Base-by-base conservation (phyloP, 805 yeast species). In the Metschnikowia matae region DNA sequence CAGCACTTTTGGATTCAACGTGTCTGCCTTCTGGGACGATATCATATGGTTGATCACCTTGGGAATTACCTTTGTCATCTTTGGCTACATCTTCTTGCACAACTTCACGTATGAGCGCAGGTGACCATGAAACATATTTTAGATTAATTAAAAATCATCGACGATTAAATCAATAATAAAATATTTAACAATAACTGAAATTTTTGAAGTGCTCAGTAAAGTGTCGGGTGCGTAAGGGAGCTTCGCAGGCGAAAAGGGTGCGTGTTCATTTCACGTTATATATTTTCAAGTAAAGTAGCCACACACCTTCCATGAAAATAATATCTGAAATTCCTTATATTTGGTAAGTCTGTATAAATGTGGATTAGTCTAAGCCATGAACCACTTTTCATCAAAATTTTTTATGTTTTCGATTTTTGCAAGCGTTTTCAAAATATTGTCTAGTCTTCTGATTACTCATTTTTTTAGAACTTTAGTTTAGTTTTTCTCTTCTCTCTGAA, bases 1-100 rank as follows among this genome's bases (percentile, higher is more conserved):
- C 58, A 87, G 96, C 58, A 89, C 98, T 0, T 94, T 94, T 73
- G 99, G 99, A 0, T 94, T 94, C 66, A 80, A 88, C 56, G 92
- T 89, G 13, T 81, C 83, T 21, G 94, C 91, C 2, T 79, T 87
- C 48, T 68, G 80, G 67, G 73, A 74, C 34, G 98, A 94, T 65
- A 75, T 85, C 29, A 64, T 75, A 33, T 80, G 80, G 52, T 73
- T 94, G 46, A 71, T 73, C 0, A 75, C 78, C 0, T 82, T 87
- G 74, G 77, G 83, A 31, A 67, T 74, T 1, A 62, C 75, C 1
- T 89, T 89, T 65, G 65, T 87, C 35, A 58, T 81, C 5, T 54
- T 82, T 1, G 98, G 97, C 0, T 94, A 89, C 61, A 52, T 84
- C 10, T 85, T 89, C 34, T 77, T 92, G 55, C 87, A 87, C 61